Evolutionary conservation across 2,329 filamentous ascomycete genomes (phyloP), one percentile per base, ranked within the genome.

Genomic region (Huntiella bhutanensis): DNA sequence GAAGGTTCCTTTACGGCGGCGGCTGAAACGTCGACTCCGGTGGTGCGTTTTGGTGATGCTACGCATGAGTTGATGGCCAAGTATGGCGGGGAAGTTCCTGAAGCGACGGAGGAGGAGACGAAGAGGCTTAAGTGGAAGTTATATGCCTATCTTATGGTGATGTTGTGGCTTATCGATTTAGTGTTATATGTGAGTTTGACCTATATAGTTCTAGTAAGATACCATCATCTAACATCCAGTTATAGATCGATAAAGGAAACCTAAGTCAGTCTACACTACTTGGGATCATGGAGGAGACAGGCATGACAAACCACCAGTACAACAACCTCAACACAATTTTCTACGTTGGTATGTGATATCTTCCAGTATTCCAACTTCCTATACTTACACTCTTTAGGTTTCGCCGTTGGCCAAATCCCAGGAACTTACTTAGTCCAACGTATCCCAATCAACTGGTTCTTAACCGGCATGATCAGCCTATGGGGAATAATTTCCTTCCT

Each of bases 311-410:
- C 4, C 42, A 42, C 58, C 3, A 75, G 41, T 73, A 71, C 50
- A 65, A 66, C 4, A 73, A 69, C 67, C 58, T 68, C 0, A 59
- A 59, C 7, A 64, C 56, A 33, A 64, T 71, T 55, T 70, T 70
- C 51, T 71, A 70, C 54, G 65, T 70, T 52, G 68, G 67, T 1
- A 70, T 70, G 45, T 55, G 0, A 51, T 48, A 3, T 22, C 16
- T 19, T 10, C 3, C 11, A 6, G 5, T 17, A 28, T 1, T 13
- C 2, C n/a, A 15, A 22, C n/a, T 1, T 36, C 12, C 16, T 12
- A 36, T n/a, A 13, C 33, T 13, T 8, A 37, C 15, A 13, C 11
- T 5, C 37, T 1, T n/a, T 5, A 44, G 42, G 42, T 7, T 45
- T 39, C n/a, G 43, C 43, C 22, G 22, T 45, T 15, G 43, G 43